A percentile compares a stretch with the other conserved stretches of the same genome.
Evolutionary conservation across 2,329 filamentous ascomycete species (phyloP).

Genomic region (Aspergillus melleus): DNA sequence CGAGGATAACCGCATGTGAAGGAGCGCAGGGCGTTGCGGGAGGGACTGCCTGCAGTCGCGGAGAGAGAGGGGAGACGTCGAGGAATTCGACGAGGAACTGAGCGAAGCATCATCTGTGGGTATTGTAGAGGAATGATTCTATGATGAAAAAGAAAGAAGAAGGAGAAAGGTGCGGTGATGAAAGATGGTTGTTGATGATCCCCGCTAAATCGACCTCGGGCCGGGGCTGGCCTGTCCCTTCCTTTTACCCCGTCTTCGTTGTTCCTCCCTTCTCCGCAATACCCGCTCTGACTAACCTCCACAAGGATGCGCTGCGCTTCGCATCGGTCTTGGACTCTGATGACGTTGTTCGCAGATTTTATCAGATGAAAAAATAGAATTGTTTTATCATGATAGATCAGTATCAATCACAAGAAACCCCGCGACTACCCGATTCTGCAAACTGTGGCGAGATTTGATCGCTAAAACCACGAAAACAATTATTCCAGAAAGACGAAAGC

Average conservation of each 20-base stretch:
- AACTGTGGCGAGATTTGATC: too few species aligned
- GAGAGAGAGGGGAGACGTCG: slow-evolving; percentile 28
- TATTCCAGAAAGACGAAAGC: not conserved
- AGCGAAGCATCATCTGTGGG: slow-evolving; percentile 35
- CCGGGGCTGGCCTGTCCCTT: not conserved
- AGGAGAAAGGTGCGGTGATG: not conserved
- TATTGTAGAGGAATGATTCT: not conserved
- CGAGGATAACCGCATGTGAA: slow-evolving; percentile 42
- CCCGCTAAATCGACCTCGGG: slow-evolving; percentile 6
- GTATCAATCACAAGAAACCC: too few species aligned
- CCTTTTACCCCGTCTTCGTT: not conserved
- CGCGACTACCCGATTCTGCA: too few species aligned
- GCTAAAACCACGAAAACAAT: not conserved
- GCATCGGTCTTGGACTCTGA: too few species aligned
- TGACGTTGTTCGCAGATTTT: too few species aligned
- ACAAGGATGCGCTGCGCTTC: not conserved
- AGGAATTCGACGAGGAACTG: slow-evolving; percentile 36
- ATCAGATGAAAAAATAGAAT: too few species aligned
- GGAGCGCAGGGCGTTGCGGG: slow-evolving; percentile 30
- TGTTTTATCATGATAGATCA: too few species aligned
- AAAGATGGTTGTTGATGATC: not conserved
- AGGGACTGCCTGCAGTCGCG: slow-evolving; percentile 21
- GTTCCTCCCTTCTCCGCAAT: not conserved
- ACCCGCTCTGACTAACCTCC: not conserved
- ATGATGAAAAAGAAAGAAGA: not conserved